Evolutionary conservation across 352 stramenopile genomes (phyloP), one percentile per base, ranked within the genome.

Genomic region (Globisporangium alternatum): DNA sequence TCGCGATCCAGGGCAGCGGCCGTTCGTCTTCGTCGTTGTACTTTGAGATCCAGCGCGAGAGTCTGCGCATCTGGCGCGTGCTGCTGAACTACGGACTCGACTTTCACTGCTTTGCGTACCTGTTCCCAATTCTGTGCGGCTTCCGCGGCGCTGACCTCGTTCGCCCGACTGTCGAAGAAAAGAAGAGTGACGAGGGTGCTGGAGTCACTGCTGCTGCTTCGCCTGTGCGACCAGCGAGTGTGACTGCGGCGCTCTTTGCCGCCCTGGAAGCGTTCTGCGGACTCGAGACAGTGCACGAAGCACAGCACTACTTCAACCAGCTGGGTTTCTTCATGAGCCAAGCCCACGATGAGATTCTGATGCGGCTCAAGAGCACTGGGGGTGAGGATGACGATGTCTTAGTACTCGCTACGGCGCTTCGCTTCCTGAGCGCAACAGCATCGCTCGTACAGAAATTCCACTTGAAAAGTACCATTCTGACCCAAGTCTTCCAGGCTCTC

Each of bases 21-120:
- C 9, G 21, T 4, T 44, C 31, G 31, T 44, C 54, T 19, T 51
- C 52, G 12, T 8, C 37, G 8, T 21, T 83, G 31, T 74, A 81
- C 63, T 49, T 33, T 25, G 56, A 64, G 51, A 67, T 88, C 31
- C 80, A 89, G 68, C 49, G 80, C 13, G 78, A 89, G 56, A 86
- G 77, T 22, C 63, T 90, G 17, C 78, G 79, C 0, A 75, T 90
- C 28, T 91, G 82, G 82, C 77, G 80, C 21, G 67, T 88, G 56
- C 76, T 88, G 0, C 70, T 91, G 0, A 66, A 69, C n/a, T 91
- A 90, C 61, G 74, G 74, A 8, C 65, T 91, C 10, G 82, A 91
- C 51, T 85, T 88, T 35, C 78, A 88, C 64, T 88, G 82, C 22
- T 86, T 91, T 30, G 72, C 73, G 30, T 91, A 91, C 58, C 37